Conservation (phyloP, 2,329 filamentous ascomycete species). For the Fusarium incarnatum region DNA sequence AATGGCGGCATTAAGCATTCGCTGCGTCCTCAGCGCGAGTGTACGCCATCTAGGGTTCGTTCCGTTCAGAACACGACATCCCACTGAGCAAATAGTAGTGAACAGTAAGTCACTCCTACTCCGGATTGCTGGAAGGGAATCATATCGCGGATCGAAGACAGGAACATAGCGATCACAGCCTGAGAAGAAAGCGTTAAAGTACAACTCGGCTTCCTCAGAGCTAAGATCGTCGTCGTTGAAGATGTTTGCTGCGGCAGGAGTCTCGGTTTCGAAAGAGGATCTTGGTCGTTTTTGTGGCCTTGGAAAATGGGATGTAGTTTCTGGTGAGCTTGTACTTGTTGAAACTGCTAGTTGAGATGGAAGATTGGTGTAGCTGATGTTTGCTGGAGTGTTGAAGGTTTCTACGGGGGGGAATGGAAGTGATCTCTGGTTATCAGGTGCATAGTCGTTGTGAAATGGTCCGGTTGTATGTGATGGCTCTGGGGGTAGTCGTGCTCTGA, state of each 20-base stretch:
- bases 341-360: background rate
- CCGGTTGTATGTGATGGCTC: accelerated
- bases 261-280: conserved; percentile 9
- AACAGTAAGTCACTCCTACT: background rate
- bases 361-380: background rate
- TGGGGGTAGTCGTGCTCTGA: background rate
- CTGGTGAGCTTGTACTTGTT: background rate
- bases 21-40: conserved; percentile 2
- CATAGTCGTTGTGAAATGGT: background rate
- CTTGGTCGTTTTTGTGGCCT: background rate
- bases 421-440: accelerated
- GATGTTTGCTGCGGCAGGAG: background rate
- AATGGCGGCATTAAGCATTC: conserved; percentile 22
- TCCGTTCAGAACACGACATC: conserved; percentile 16
- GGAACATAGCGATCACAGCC: conserved; percentile 21
- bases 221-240: background rate
- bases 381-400: accelerated
- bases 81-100: conserved; percentile 21
- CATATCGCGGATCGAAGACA: background rate
- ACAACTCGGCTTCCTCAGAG: background rate
- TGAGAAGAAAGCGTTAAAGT: conserved; percentile 20
- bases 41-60: conserved; percentile 3
- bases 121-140: background rate
- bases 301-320: background rate
- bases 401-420: background rate